Base-by-base conservation (phyloP, 768 basidiomycete genomes). In the Mycena filopes region DNA sequence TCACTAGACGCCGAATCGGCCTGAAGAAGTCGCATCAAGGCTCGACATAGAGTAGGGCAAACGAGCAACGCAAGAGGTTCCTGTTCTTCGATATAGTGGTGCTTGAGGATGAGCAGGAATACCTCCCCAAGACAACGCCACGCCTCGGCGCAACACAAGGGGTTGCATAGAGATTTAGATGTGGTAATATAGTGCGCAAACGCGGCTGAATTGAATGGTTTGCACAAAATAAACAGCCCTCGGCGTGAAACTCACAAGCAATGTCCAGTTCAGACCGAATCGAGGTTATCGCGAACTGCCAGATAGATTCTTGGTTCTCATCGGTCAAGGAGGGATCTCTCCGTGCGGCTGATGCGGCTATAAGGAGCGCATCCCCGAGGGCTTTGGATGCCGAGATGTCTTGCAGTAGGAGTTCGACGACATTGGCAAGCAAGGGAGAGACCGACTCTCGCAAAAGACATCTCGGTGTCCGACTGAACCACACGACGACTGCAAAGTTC, bases 51-150 rank as follows among this genome's bases (percentile, higher is more conserved):
- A 18, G 77, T 73, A 11, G 86, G 82, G 50, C 80, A 80, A 12
- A 84, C 75, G 29, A 88, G 67, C 47, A 89, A 68, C 12, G 84
- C 84, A 26, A 90, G 76, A 2, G 84, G 76, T 62, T 85, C 84
- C 29, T 86, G 82, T 38, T 84, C 83, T 28, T 74, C 80, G n/a
- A 74, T 36, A 59, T 83, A 82, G 43, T 83, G 75, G 26, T 75
- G 78, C n/a, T 81, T 77, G 33, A 86, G 70, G 38, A 87, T 83
- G 40, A 86, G 74, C 8, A 88, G 67, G 8, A 87, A 70, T 1
- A 79, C 74, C 55, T 87, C 84, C 29, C 84, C 75, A 55, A 92
- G 72, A 70, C 84, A 81, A 47, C 84, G 78, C 84, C 87, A 88
- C 47, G 82, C 81, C 70, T 90, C 89, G 12, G 81, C 76, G 60